Percentiles rank a stretch among this genome's conserved stretches.
phyloP scores from a whole-genome alignment of 768 basidiomycete species.

The Mycena maculata region DNA sequence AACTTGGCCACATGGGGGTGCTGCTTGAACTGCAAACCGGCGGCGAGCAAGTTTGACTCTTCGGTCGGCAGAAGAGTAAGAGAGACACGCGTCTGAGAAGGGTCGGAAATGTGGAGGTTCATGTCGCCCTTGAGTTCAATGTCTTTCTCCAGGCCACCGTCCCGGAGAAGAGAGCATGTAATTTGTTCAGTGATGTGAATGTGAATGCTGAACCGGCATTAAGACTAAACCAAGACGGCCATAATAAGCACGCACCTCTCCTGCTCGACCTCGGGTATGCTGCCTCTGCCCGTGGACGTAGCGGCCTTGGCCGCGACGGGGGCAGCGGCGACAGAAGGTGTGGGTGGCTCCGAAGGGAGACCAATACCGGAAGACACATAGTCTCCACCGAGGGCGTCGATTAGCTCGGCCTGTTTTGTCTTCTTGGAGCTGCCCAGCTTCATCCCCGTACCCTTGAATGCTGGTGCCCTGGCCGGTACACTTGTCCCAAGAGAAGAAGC shows the following conservation, averaged over 20 bases:
- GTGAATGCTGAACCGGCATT: constrained; percentile 72
- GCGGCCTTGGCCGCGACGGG: constrained; percentile 38
- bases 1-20: constrained; percentile 96
- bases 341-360: constrained; percentile 55
- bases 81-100: constrained; percentile 76
- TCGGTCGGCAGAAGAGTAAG: constrained; percentile 71
- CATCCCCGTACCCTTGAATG: constrained; percentile 97
- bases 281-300: constrained; percentile 62
- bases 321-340: constrained; percentile 36
- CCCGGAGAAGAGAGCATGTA: constrained; percentile 83
- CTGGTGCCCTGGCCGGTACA: constrained; percentile 68
- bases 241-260: constrained; percentile 67
- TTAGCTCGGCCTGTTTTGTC: constrained; percentile 86
- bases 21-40: constrained; percentile 92
- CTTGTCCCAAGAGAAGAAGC: constrained; percentile 59
- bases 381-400: constrained; percentile 90
- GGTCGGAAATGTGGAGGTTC: constrained; percentile 87
- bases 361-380: constrained; percentile 52
- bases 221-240: neutral
- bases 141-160: constrained; percentile 85
- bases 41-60: constrained; percentile 53
- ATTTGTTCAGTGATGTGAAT: constrained; percentile 86
- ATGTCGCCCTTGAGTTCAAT: constrained; percentile 96
- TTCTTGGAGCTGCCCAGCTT: constrained; percentile 91
- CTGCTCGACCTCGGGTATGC: constrained; percentile 77